Evolutionary conservation across 257 asterid genomes (phyloP).

Genomic region (Plectranthus barbatus): DNA sequence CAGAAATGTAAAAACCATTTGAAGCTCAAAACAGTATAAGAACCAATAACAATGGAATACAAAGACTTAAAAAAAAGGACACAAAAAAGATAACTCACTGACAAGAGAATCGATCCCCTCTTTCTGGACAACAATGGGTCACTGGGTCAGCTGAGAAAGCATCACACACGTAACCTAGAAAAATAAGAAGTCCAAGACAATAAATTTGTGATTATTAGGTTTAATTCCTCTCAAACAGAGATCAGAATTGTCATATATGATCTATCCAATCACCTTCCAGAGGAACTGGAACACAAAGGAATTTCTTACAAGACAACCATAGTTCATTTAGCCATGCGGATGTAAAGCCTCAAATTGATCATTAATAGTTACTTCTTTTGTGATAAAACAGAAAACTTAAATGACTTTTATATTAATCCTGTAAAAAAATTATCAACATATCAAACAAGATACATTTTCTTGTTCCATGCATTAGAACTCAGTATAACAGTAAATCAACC

Average conservation of each 20-base stretch:
- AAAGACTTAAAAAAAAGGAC: background rate
- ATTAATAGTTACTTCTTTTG: background rate
- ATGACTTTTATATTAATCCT: background rate
- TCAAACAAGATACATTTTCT: background rate
- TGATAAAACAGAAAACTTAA: background rate
- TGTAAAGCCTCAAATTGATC: background rate
- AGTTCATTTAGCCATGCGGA: background rate
- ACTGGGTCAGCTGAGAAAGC: constrained; percentile 58
- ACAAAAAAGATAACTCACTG: constrained; percentile 58
- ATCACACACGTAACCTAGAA: constrained; percentile 83
- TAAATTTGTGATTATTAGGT: background rate
- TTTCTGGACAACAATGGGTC: constrained; percentile 59
- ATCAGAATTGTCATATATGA: background rate
- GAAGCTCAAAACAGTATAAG: constrained; percentile 3
- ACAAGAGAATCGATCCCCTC: constrained; percentile 74
- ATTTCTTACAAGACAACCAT: background rate
- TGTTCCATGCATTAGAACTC: background rate
- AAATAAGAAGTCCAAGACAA: constrained; percentile 6
- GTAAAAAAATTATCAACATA: background rate
- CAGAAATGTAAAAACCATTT: background rate
- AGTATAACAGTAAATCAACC: background rate
- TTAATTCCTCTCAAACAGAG: background rate
- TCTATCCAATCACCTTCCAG: too few species aligned
- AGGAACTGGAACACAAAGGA: background rate
- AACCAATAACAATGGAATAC: background rate